phyloP scores from a whole-genome alignment of 306 rosid genomes.

The Adenanthera pavonina region DNA sequence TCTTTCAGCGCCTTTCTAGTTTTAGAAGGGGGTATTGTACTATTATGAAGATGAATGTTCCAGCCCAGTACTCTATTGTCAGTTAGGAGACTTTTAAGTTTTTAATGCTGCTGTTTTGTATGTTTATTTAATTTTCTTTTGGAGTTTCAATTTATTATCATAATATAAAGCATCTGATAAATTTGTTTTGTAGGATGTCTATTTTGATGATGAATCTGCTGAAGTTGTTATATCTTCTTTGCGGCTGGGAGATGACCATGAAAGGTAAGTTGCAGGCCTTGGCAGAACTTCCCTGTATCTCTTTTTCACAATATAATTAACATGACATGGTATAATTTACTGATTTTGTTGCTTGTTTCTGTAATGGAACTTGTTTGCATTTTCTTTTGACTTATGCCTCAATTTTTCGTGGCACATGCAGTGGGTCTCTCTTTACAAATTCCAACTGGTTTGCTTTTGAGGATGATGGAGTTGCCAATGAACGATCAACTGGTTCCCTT shows the following conservation, averaged over 20 bases:
- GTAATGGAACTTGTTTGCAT: background rate
- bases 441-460: constrained; percentile 99
- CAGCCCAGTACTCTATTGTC: background rate
- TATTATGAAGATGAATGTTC: background rate
- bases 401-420: constrained; percentile 47
- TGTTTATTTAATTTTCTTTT: background rate
- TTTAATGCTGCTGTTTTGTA: background rate
- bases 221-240: constrained; percentile 96
- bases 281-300: background rate
- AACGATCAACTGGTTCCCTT: constrained; percentile 69
- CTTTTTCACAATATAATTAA: constrained; percentile 6
- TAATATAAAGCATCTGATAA: constrained; percentile 36
- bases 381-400: constrained; percentile 30
- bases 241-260: constrained; percentile 97
- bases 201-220: constrained; percentile 99
- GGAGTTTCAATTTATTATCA: constrained; percentile 25
- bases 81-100: background rate
- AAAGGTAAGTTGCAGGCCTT: constrained; percentile 61
- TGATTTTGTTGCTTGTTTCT: background rate
- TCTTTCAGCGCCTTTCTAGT: background rate
- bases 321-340: background rate
- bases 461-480: constrained; percentile 71
- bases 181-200: constrained; percentile 75
- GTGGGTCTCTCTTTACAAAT: constrained; percentile 94
- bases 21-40: background rate